Evolutionary conservation across 2,329 filamentous ascomycete species (phyloP), one percentile per base, ranked within the genome.

Genomic region (Fusarium camptoceras): DNA sequence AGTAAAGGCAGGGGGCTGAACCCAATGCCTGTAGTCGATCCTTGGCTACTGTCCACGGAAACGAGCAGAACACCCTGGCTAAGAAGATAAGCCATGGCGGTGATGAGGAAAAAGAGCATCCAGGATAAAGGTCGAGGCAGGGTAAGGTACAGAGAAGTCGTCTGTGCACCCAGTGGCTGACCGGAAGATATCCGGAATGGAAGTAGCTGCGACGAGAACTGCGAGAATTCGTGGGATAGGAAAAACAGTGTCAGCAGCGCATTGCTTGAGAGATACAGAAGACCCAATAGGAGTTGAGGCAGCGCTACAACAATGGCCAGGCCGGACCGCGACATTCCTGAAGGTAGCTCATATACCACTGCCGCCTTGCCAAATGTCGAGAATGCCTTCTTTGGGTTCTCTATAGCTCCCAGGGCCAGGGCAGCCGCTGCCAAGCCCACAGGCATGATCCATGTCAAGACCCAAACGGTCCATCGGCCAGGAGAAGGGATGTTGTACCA

Each of bases 161-260:
- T 81, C 76, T 88, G 86, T 34, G 73, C 71, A 53, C 85, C 85
- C 39, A 77, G 74, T 0, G 83, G 80, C 47, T 76, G 72, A 15
- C 80, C 78, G 2, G 83, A 84, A 7, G 83, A 86, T 31, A 87
- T 81, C 31, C 86, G 83, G 27, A 88, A 79, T 20, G 41, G 77
- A 44, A 60, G 57, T 10, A 66, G 48, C 12, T 75, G 65, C 18
- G 78, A 59, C 5, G 82, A 81, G 71, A 83, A 86, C 55, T 81
- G 81, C 5, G 83, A 80, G 47, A 84, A 78, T 73, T 88, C 86
- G 76, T 85, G 82, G 3, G 84, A 85, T 41, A 87, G 77, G 72
- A 80, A 85, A 75, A 83, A 85, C 5, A 80, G 76, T 4, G 83
- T 83, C 16, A 87, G 74, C 24, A 86, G 79, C 7, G 81, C 76